Percentiles rank a stretch among this genome's conserved stretches.
Conservation (phyloP, 768 basidiomycete species). For the Mycena chlorophos region DNA sequence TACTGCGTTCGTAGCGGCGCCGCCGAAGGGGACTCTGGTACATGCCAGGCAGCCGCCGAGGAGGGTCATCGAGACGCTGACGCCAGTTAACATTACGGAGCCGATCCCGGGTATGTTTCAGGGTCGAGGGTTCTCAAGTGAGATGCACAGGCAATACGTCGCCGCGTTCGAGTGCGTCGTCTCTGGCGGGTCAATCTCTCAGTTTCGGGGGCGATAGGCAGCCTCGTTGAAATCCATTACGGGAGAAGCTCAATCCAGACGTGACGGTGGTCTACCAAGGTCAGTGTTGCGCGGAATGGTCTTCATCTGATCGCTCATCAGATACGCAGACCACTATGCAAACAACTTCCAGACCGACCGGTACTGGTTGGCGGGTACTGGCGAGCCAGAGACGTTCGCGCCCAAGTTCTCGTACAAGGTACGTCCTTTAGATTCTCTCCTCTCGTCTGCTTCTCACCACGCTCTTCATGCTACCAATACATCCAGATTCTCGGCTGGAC, state of each 20-base stretch:
- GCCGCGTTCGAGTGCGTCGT: slow-evolving; percentile 30
- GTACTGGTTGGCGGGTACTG: slow-evolving; percentile 28
- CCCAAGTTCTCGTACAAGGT: slow-evolving; percentile 31
- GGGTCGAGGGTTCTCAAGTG: neutral
- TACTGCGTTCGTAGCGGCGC: slow-evolving; percentile 21
- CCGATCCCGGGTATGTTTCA: slow-evolving; percentile 15
- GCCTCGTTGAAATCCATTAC: slow-evolving; percentile 30
- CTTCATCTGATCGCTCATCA: neutral
- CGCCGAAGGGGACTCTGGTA: slow-evolving; percentile 27
- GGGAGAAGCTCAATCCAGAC: slow-evolving; percentile 32
- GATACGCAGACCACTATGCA: slow-evolving; percentile 12
- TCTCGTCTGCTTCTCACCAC: neutral
- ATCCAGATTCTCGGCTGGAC: slow-evolving; percentile 29
- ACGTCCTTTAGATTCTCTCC: neutral
- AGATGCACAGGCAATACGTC: slow-evolving; percentile 22
- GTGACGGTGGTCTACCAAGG: slow-evolving; percentile 18
- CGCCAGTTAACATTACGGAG: slow-evolving; percentile 28
- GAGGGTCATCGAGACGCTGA: slow-evolving; percentile 23
- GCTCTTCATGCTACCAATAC: slow-evolving; percentile 25
- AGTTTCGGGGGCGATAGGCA: slow-evolving; percentile 27
- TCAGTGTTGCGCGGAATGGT: neutral
- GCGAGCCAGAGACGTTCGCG: slow-evolving; percentile 24
- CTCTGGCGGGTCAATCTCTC: slow-evolving; percentile 31
- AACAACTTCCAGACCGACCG: slow-evolving; percentile 32
- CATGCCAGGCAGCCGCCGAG: slow-evolving; percentile 28